Evolutionary conservation across 169 alveolate genomes (phyloP).

Genomic region (Cryptosporidium sp.): DNA sequence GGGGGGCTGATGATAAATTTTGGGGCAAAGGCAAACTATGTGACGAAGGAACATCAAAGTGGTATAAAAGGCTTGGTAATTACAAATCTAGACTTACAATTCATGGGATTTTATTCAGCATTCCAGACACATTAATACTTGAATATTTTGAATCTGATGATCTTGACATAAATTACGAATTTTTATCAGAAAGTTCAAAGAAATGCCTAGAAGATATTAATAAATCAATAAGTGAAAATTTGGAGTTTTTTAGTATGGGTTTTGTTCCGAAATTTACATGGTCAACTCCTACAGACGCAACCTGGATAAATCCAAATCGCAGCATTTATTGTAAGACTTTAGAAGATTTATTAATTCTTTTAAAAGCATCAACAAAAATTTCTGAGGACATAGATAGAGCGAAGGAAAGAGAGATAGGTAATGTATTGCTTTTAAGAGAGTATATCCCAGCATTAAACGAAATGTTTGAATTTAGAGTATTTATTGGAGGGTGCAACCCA

Average conservation of each 20-base stretch:
- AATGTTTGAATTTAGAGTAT: conserved; percentile 53
- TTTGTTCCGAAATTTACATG: conserved; percentile 60
- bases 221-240: neutral
- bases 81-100: neutral
- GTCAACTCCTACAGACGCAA: conserved; percentile 76
- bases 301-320: conserved; percentile 34
- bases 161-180: neutral
- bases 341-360: conserved; percentile 21
- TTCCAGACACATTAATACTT: conserved; percentile 46
- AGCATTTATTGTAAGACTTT: conserved; percentile 34
- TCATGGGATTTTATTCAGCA: neutral
- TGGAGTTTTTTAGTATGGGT: neutral
- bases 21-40: neutral
- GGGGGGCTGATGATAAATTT: conserved; percentile 35
- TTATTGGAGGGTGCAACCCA: neutral
- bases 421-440: conserved; percentile 36
- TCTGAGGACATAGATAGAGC: conserved; percentile 42
- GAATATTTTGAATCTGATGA: conserved; percentile 40
- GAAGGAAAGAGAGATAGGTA: neutral
- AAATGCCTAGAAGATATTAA: conserved; percentile 27
- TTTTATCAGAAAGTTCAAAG: conserved; percentile 6
- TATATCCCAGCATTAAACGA: conserved; percentile 34
- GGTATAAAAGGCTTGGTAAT: conserved; percentile 4
- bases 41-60: neutral
- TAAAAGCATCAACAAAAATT: conserved; percentile 68